A percentile compares a stretch with the other conserved stretches of the same genome.
These are phyloP conservation scores for Amphirosellinia nigrospora DNA, from an alignment of 495 filamentous ascomycete species.

Conservation along the genomic window DNA sequence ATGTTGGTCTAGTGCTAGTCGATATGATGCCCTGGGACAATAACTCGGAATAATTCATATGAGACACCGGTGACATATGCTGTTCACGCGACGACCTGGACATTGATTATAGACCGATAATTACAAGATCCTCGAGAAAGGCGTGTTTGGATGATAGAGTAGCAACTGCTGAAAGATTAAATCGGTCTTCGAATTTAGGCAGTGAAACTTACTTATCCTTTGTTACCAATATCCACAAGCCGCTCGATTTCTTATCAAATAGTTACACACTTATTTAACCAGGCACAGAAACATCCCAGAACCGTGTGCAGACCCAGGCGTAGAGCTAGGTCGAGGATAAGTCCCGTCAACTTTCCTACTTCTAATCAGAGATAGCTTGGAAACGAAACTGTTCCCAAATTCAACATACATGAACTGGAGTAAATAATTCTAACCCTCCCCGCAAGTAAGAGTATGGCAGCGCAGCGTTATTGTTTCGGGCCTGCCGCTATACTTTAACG, in stretches of 20 bases:
- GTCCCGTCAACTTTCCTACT: not conserved
- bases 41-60: not conserved
- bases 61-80: not conserved
- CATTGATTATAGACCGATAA: not conserved
- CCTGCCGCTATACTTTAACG: not conserved
- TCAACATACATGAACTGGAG: not conserved
- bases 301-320: not conserved
- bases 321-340: not conserved
- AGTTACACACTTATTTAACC: not conserved
- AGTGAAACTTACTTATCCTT: not conserved
- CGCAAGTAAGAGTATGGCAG: not conserved
- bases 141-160: not conserved
- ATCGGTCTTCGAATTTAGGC: not conserved
- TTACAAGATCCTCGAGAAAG: not conserved
- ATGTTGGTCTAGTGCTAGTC: not conserved
- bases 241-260: not conserved
- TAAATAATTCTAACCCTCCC: no score
- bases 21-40: not conserved
- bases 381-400: not conserved
- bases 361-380: no score
- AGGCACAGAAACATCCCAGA: not conserved
- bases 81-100: not conserved
- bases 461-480: not conserved
- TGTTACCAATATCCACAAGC: not conserved
- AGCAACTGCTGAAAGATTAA: not conserved